Conservation (phyloP, 1,284 basidiomycete genomes). For the Naganishia albida region DNA sequence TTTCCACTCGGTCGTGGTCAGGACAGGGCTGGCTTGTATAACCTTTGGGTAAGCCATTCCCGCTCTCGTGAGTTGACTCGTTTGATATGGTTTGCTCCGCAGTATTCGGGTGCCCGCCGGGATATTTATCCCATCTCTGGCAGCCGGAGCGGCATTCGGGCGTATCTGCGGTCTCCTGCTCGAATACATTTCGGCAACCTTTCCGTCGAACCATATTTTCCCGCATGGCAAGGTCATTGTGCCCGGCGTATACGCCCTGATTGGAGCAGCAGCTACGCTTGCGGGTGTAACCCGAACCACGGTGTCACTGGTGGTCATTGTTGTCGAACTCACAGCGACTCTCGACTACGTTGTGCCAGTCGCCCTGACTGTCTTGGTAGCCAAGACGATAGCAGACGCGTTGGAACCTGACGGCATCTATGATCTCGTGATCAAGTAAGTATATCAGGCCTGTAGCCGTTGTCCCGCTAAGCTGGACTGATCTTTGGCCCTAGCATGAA, state of each 20-base stretch:
- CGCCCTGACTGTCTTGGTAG: conserved; percentile 82
- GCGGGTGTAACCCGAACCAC: conserved; percentile 73
- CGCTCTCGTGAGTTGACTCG: no score
- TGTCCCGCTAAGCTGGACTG: neutral
- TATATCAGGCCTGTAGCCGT: conserved; percentile 3
- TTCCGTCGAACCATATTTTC: conserved; percentile 36
- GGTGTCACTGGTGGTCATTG: conserved; percentile 92
- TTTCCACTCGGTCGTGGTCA: conserved; percentile 63
- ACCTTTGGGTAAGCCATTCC: conserved; percentile 71
- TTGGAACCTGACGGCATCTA: conserved; percentile 94
- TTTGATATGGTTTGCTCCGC: conserved; percentile 27
- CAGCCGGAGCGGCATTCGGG: conserved; percentile 94
- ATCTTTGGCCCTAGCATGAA: conserved; percentile 57
- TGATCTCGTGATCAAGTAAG: conserved; percentile 86
- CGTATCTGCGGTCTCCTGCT: conserved; percentile 81
- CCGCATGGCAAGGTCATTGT: conserved; percentile 51
- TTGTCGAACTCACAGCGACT: conserved; percentile 94
- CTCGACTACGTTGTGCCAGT: conserved; percentile 93
- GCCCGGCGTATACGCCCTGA: conserved; percentile 86
- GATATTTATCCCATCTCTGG: conserved; percentile 95
- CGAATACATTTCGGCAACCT: conserved; percentile 54
- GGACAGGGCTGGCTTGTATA: conserved; percentile 78
- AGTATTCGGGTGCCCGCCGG: conserved; percentile 63
- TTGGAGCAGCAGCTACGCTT: conserved; percentile 82
- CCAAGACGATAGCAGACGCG: conserved; percentile 89